phyloP scores from a whole-genome alignment of 176 grass and related monocot species.

The Carex cristatella region DNA sequence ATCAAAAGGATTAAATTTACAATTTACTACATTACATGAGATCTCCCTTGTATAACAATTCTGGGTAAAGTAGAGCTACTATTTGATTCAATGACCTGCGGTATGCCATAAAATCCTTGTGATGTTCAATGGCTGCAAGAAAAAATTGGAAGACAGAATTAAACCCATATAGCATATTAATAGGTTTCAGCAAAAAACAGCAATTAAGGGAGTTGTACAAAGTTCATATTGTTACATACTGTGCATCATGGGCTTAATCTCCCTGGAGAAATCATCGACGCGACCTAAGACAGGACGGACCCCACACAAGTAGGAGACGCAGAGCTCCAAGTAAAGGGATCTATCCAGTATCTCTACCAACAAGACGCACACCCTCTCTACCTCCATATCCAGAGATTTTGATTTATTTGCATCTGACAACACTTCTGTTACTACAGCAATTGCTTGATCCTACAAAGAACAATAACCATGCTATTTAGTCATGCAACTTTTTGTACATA shows the following conservation, averaged over 20 bases:
- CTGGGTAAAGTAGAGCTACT: conserved; percentile 45
- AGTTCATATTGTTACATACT: conserved; percentile 33
- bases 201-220: background rate
- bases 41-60: conserved; percentile 36
- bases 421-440: conserved; percentile 72
- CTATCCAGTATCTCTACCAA: conserved; percentile 69
- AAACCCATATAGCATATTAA: background rate
- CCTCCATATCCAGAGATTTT: conserved; percentile 34
- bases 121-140: conserved; percentile 47
- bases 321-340: conserved; percentile 77
- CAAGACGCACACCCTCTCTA: conserved; percentile 37
- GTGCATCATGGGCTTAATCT: conserved; percentile 60
- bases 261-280: conserved; percentile 75
- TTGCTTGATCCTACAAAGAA: conserved; percentile 69
- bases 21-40: conserved; percentile 33
- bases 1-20: conserved; percentile 27
- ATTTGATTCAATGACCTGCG: conserved; percentile 47
- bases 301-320: conserved; percentile 71
- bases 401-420: conserved; percentile 39
- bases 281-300: conserved; percentile 81
- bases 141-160: background rate
- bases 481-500: background rate
- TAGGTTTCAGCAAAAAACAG: background rate
- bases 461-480: conserved; percentile 1
- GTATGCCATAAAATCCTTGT: conserved; percentile 42